phyloP scores from a whole-genome alignment of 148 eudicot species.

The Rhododendron vialii region DNA sequence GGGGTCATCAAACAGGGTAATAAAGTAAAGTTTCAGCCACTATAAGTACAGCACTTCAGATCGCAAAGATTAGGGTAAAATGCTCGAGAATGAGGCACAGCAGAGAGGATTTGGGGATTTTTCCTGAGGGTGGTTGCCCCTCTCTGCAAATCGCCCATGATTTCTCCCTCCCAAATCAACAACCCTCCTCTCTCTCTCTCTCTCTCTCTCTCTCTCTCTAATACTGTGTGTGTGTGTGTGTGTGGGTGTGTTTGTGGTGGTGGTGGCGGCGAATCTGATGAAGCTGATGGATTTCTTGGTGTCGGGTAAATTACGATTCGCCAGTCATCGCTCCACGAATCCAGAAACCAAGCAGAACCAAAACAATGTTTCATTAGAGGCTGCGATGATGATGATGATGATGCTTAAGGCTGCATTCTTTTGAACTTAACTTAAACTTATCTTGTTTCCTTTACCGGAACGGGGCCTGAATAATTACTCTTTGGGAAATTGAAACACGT shows the following conservation, averaged over 20 bases:
- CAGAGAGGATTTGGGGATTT: background rate
- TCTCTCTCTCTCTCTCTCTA: background rate
- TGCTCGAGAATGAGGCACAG: background rate
- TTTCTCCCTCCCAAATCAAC: background rate
- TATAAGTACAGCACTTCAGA: background rate
- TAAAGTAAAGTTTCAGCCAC: background rate
- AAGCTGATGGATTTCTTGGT: background rate
- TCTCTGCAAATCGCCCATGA: background rate
- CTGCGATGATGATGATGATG: too few species aligned
- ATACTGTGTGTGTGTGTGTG: background rate
- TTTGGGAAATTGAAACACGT: too few species aligned
- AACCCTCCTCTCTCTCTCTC: background rate
- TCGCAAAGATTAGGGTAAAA: background rate
- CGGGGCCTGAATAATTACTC: too few species aligned
- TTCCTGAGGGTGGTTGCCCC: background rate
- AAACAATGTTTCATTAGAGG: too few species aligned
- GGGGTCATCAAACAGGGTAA: background rate
- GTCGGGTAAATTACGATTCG: background rate
- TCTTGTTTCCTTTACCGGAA: too few species aligned
- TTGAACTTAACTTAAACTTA: too few species aligned
- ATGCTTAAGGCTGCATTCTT: too few species aligned
- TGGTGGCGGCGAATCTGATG: background rate
- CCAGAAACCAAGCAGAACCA: background rate
- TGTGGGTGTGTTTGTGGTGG: background rate
- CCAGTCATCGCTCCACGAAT: background rate